Evolutionary conservation across 2,329 filamentous ascomycete species (phyloP), one percentile per base, ranked within the genome.

Genomic region (Paramyrothecium sp.): DNA sequence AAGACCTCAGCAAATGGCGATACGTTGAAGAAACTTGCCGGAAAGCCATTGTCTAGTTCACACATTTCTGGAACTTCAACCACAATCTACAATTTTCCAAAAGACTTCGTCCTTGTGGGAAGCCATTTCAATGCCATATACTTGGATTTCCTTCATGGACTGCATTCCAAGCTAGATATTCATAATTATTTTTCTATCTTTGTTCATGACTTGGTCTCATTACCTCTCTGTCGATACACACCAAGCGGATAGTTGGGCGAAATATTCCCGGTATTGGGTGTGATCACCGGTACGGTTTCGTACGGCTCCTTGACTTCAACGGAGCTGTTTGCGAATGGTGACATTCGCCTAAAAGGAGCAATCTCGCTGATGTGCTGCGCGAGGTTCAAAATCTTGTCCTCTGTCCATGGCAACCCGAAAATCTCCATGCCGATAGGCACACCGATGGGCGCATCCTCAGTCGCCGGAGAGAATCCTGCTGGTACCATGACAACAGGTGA

Each of bases 351-450:
- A 22, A 26, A 17, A 21, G 49, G 49, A 22, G 23, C 49, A 4
- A 51, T 20, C 49, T 51, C 49, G 49, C 49, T 51, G 22, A 51
- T 30, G 22, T 51, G 44, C 30, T 54, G 56, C 26, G 56, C 56
- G 49, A 57, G 54, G 44, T 51, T 54, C 47, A 54, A 26, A 19
- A 57, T 17, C 44, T 51, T 57, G 11, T 54, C 46, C 19, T 57
- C 51, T 2, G 56, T 54, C 44, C 51, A 54, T n/a, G 56, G 56
- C 20, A 54, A 8, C 8, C 56, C 56, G 7, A 57, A 46, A 13
- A 57, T 57, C 52, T 57, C 56, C 56, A 57, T 57, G 5, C 56
- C 56, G 33, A 57, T 57, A 7, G 56, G 56, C 46, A 57, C 56
- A 10, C 56, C 56, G 2, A 57, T 20, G 2, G 52, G 56, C 20